Evolutionary conservation across 495 filamentous ascomycete genomes (phyloP), one percentile per base, ranked within the genome.

Genomic region (Neohortaea acidophila): DNA sequence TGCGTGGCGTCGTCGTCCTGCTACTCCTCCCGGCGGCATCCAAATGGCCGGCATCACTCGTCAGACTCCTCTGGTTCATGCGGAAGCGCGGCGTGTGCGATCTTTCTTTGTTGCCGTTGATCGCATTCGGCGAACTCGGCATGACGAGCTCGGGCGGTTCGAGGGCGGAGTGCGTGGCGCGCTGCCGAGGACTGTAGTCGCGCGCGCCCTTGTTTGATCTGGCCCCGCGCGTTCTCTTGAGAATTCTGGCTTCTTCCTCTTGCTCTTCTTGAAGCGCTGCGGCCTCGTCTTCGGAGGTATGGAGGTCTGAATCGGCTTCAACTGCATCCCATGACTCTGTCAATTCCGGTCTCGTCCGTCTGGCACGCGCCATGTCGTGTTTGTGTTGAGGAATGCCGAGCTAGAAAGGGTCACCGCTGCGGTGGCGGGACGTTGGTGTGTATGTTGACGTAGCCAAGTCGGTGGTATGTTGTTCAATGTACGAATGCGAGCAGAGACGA

Each of bases 121-220:
- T 10, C 20, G 17, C 46, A 33, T 58, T 53, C 15, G 59, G 36
- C 30, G 47, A 50, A 1, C 59, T 58, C 17, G 67, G 67, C 63
- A 69, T 69, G 17, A 67, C 55, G 26, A 70, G 45, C 27, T 64
- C 59, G 15, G 65, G 65, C 39, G 64, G 65, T 31, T 44, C 50
- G 4, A 27, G 24, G 8, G 55, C 55, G n/a, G 39, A 27, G 14
- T 43, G 28, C 15, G 36, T 33, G 4, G 21, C 25, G 10, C 47
- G 4, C 44, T 37, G 40, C 36, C 31, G 47, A 33, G 23, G 51
- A 39, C 21, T 39, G 32, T 36, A 45, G 34, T 27, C 33, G 5
- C 19, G 17, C 18, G 14, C 13, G n/a, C 40, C 40, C 27, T 38
- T 30, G 18, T 36, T 15, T 7, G 18, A 15, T 22, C n/a, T 26